phyloP scores from a whole-genome alignment of 306 rosid species.

The Rosa lucieae region DNA sequence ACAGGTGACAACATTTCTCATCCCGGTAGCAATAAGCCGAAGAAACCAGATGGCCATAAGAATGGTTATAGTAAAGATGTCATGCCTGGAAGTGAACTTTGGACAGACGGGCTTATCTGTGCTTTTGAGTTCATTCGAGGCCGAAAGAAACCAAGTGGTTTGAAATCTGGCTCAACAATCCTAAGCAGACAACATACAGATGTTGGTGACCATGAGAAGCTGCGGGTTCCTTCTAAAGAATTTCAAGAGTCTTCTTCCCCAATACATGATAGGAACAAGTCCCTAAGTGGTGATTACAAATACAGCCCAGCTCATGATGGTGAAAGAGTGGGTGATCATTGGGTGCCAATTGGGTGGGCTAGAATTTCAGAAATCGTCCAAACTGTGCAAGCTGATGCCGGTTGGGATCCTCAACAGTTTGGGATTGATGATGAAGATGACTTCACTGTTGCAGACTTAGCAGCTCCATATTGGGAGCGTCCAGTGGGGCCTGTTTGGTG shows the following conservation, averaged over 20 bases:
- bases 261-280: slow-evolving; percentile 29
- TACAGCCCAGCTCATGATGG: slow-evolving; percentile 26
- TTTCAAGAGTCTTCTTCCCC: slow-evolving; percentile 29
- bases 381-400: slow-evolving; percentile 57
- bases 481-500: slow-evolving; percentile 95
- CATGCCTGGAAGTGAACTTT: slow-evolving; percentile 52
- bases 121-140: slow-evolving; percentile 74
- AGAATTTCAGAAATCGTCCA: slow-evolving; percentile 78
- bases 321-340: slow-evolving; percentile 49
- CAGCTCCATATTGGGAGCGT: slow-evolving; percentile 88
- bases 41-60: slow-evolving; percentile 46
- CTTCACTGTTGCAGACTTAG: slow-evolving; percentile 82
- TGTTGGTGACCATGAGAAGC: slow-evolving; percentile 34
- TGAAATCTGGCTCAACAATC: slow-evolving; percentile 36
- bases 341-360: slow-evolving; percentile 94
- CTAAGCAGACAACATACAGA: slow-evolving; percentile 33
- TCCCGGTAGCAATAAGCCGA: slow-evolving; percentile 30
- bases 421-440: slow-evolving; percentile 64
- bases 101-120: slow-evolving; percentile 91
- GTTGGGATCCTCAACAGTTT: slow-evolving; percentile 52
- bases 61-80: slow-evolving; percentile 40
- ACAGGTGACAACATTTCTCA: slow-evolving; percentile 26
- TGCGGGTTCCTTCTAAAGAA: slow-evolving; percentile 35
- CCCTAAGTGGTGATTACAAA: slow-evolving; percentile 36
- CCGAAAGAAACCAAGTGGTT: slow-evolving; percentile 34